Conservation (phyloP, 1,284 basidiomycete genomes). For the Omphalotus olearius region DNA sequence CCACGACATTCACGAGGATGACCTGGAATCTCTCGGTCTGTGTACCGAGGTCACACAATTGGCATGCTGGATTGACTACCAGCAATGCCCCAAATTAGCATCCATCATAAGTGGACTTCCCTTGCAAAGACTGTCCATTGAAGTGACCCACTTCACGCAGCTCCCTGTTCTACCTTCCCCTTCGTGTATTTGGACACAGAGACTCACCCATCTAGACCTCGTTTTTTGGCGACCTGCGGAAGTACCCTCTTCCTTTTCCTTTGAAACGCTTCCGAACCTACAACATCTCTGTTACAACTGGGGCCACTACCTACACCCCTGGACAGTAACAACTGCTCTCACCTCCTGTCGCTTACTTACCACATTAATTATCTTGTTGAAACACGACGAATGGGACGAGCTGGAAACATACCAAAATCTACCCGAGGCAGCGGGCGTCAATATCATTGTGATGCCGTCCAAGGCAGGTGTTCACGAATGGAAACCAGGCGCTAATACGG, state of each 20-base stretch:
- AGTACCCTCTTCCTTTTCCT: not conserved
- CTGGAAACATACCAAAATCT: slow-evolving; percentile 1
- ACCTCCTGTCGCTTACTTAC: slow-evolving; percentile 7
- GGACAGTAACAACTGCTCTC: slow-evolving; percentile 4
- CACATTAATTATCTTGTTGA: slow-evolving; percentile 6
- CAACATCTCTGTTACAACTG: slow-evolving; percentile 9
- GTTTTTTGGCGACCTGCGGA: slow-evolving; percentile 7
- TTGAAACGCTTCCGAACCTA: slow-evolving; percentile 3
- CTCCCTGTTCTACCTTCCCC: slow-evolving; percentile 1
- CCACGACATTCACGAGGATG: slow-evolving; percentile 6
- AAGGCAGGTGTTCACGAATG: slow-evolving; percentile 10
- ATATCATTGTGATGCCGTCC: slow-evolving; percentile 8
- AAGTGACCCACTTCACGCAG: slow-evolving; percentile 8
- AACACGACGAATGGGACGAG: slow-evolving; percentile 4
- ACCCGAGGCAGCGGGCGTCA: slow-evolving; percentile 2
- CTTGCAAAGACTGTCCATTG: slow-evolving; percentile 5
- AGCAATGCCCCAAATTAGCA: not conserved
- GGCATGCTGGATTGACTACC: slow-evolving; percentile 10
- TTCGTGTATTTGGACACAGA: slow-evolving; percentile 1
- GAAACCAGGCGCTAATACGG: slow-evolving; percentile 9
- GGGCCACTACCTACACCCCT: slow-evolving; percentile 5
- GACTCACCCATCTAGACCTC: slow-evolving; percentile 10
- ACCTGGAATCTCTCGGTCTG: not conserved
- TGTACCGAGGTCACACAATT: slow-evolving; percentile 1
- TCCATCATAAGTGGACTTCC: slow-evolving; percentile 1